Conservation (phyloP, 495 filamentous ascomycete genomes). For the Penicillium canariense region DNA sequence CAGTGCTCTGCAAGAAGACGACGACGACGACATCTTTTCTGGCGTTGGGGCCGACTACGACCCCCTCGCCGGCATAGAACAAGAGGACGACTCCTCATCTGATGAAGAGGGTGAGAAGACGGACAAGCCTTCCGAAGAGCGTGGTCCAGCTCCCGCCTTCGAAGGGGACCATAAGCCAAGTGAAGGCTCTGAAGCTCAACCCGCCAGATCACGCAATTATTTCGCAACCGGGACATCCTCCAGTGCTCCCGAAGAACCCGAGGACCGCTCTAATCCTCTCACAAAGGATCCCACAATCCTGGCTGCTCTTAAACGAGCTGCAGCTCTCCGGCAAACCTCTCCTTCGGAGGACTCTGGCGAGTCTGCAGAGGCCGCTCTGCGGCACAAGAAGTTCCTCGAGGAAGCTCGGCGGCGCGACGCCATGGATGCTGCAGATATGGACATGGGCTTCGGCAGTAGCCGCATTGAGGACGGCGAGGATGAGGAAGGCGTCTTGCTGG, state of each 20-base stretch:
- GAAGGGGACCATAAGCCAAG: conserved; percentile 7
- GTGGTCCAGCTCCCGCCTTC: neutral
- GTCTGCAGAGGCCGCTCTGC: conserved; percentile 54
- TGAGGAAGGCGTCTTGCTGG: conserved; percentile 67
- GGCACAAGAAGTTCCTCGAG: conserved; percentile 71
- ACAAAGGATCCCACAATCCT: conserved; percentile 72
- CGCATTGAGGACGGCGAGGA: conserved; percentile 81
- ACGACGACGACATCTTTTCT: conserved; percentile 77
- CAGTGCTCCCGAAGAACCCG: conserved; percentile 37
- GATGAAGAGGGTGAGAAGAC: conserved; percentile 42
- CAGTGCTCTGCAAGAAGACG: conserved; percentile 44
- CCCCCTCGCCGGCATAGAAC: conserved; percentile 71
- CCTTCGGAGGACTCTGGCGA: conserved; percentile 39
- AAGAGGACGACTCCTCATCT: conserved; percentile 48
- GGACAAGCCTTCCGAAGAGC: conserved; percentile 20
- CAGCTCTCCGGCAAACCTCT: conserved; percentile 59
- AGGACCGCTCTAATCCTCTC: conserved; percentile 54
- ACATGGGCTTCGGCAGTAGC: conserved; percentile 88
- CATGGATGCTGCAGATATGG: conserved; percentile 87
- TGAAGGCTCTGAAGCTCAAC: conserved; percentile 10
- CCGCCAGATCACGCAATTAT: conserved; percentile 39
- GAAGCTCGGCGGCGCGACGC: conserved; percentile 54
- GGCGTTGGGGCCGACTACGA: conserved; percentile 85
- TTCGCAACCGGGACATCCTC: conserved; percentile 31
- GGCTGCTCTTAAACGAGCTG: conserved; percentile 82